A percentile compares a stretch with the other conserved stretches of the same genome.
phyloP scores from a whole-genome alignment of 176 grass and related monocot genomes.

The Oryza longistaminata region DNA sequence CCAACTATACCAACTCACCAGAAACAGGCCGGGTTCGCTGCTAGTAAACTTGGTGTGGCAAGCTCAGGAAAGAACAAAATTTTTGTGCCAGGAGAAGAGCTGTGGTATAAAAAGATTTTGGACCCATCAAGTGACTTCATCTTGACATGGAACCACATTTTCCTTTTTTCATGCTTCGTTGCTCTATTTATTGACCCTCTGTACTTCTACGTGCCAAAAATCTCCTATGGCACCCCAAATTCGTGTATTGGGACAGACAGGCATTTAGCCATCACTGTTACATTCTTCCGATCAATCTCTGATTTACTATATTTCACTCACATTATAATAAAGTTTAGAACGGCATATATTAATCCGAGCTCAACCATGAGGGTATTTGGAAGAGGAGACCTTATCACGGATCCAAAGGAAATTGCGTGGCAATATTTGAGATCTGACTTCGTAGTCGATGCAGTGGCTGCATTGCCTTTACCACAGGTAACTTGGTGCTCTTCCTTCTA shows the following conservation, averaged over 20 bases:
- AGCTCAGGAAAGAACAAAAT: conserved; percentile 53
- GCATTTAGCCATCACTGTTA: conserved; percentile 58
- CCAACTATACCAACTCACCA: conserved; percentile 56
- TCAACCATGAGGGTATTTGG: conserved; percentile 78
- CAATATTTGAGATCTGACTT: conserved; percentile 91
- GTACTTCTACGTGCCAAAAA: conserved; percentile 86
- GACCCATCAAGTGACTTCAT: conserved; percentile 79
- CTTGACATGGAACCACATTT: conserved; percentile 77
- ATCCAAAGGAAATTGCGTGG: conserved; percentile 77
- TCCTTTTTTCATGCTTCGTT: conserved; percentile 68
- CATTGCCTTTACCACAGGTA: conserved; percentile 98
- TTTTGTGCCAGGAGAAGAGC: conserved; percentile 48
- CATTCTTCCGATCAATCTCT: conserved; percentile 64
- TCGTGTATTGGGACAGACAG: conserved; percentile 63
- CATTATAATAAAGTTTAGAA: conserved; percentile 89
- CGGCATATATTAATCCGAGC: conserved; percentile 70
- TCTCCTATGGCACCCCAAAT: conserved; percentile 20
- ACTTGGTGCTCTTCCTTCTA: conserved; percentile 3
- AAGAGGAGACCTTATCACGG: conserved; percentile 76
- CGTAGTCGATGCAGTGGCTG: conserved; percentile 64
- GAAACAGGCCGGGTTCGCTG: conserved; percentile 48
- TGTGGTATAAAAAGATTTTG: conserved; percentile 56
- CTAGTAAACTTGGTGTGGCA: conserved; percentile 42
- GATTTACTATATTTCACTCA: conserved; percentile 84
- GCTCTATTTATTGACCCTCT: conserved; percentile 92